Base-by-base conservation (phyloP, 148 eudicot genomes). In the Rhododendron williamsianum region DNA sequence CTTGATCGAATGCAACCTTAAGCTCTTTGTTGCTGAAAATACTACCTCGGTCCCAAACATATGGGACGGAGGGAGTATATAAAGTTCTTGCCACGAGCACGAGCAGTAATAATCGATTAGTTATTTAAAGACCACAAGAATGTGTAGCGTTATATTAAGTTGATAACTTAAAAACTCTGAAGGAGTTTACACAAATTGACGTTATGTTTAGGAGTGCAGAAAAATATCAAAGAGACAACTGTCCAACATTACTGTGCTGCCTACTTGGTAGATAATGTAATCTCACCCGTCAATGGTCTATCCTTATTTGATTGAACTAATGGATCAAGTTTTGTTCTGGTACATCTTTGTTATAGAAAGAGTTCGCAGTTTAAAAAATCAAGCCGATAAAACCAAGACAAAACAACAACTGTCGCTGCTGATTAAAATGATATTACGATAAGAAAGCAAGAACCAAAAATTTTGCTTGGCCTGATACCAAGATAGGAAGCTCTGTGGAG, bases 281-380 rank as follows among this genome's bases (percentile, higher is more conserved):
- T 9, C 27, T 38, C 4, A 43, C 6, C 80, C 11, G 16, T 48
- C 21, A 78, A 78, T 5, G 4, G 9, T 48, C 46, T 19, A 74
- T 74, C 23, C 21, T 38, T 6, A 12, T 36, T 38, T 5, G 38
- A 33, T 74, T 74, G 11, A 41, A 76, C 33, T 43, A 11, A 9
- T 43, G 45, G 80, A 77, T 58, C 35, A 36, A 81, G 51, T 56
- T 58, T 45, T 82, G 30, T 82, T 58, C 60, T 23, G 35, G 38
- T 60, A 38, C 73, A 82, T 60, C 38, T 41, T 48, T 45, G 78
- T 67, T 49, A 52, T 83, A 27, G 78, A 63, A 72, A 83, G 16
- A 48, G 27, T 72, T 49, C 51, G 48, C 79, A 73, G 52, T 48
- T 15, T 0, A 23, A 82, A 63, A 5, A 82, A 65, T 41, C 9